Conservation (phyloP, 73 alveolate species). For the Uronychia binucleata region DNA sequence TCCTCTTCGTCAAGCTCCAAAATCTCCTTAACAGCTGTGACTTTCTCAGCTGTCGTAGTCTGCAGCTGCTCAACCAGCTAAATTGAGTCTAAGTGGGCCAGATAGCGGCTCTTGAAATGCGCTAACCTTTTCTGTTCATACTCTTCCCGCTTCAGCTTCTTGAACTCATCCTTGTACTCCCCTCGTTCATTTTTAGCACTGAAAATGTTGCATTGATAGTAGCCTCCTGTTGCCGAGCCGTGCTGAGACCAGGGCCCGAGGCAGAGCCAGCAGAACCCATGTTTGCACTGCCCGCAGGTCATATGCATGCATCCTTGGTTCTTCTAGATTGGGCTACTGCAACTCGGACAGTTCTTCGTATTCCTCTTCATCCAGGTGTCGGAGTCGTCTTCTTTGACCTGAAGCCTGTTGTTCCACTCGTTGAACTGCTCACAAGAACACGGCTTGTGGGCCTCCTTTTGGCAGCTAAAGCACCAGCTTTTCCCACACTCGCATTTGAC, state of each 20-base stretch:
- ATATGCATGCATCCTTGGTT: constrained; percentile 97
- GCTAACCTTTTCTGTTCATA: neutral
- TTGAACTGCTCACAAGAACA: constrained; percentile 77
- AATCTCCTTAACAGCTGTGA: neutral
- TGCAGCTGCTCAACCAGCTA: neutral
- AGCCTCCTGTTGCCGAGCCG: constrained; percentile 63
- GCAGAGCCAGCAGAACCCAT: constrained; percentile 98
- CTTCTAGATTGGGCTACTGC: constrained; percentile 93
- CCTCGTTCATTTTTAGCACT: neutral
- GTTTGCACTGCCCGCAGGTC: constrained; percentile 94
- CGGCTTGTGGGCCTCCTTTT: constrained; percentile 87
- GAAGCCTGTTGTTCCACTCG: constrained; percentile 85
- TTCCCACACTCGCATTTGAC: constrained; percentile 82
- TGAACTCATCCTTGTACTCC: neutral
- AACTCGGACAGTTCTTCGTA: constrained; percentile 95
- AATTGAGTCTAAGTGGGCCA: neutral
- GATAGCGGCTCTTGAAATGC: neutral
- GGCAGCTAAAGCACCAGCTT: constrained; percentile 83
- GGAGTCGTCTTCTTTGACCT: constrained; percentile 87
- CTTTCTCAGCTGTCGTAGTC: neutral
- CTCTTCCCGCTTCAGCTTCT: neutral
- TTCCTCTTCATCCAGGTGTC: constrained; percentile 80
- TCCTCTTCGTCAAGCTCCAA: neutral
- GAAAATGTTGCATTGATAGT: constrained; percentile 46
- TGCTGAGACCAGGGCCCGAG: constrained; percentile 93